Percentiles rank a stretch among this genome's conserved stretches.
These are phyloP conservation scores for Salix brachista DNA, from an alignment of 345 rosid species.

Conservation along the genomic window DNA sequence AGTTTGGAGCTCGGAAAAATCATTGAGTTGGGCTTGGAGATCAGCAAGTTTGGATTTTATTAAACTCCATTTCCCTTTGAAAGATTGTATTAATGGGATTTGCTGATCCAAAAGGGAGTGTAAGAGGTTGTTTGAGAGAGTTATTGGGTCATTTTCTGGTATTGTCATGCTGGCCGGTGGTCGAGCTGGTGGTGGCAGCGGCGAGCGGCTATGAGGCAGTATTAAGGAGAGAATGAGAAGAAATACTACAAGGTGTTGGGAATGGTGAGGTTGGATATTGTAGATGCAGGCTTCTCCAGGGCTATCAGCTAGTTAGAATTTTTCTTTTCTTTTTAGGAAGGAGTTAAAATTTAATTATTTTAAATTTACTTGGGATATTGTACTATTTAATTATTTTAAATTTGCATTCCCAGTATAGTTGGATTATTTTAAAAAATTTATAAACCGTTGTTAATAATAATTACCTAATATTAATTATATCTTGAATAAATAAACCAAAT, in stretches of 20 bases:
- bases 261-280: not conserved
- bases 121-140: constrained; percentile 27
- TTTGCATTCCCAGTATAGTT: not conserved
- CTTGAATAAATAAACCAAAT: not conserved
- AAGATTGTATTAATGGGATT: constrained; percentile 42
- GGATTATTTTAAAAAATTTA: not conserved
- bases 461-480: not conserved
- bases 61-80: constrained; percentile 74
- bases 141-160: constrained; percentile 39
- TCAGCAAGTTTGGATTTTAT: constrained; percentile 55
- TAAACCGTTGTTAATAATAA: not conserved
- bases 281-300: not conserved
- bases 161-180: constrained; percentile 36
- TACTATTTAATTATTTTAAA: not conserved
- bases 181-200: not conserved
- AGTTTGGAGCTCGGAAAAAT: constrained; percentile 48
- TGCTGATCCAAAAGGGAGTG: constrained; percentile 37
- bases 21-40: constrained; percentile 63
- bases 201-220: not conserved
- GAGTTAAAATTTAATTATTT: not conserved
- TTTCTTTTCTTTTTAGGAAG: not conserved
- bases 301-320: not conserved
- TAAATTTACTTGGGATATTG: not conserved
- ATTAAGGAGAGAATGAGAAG: not conserved
- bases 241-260: not conserved